These are phyloP conservation scores for Trichaptum fuscoviolaceum DNA, from an alignment of 768 basidiomycete species.

Conservation along the genomic window DNA sequence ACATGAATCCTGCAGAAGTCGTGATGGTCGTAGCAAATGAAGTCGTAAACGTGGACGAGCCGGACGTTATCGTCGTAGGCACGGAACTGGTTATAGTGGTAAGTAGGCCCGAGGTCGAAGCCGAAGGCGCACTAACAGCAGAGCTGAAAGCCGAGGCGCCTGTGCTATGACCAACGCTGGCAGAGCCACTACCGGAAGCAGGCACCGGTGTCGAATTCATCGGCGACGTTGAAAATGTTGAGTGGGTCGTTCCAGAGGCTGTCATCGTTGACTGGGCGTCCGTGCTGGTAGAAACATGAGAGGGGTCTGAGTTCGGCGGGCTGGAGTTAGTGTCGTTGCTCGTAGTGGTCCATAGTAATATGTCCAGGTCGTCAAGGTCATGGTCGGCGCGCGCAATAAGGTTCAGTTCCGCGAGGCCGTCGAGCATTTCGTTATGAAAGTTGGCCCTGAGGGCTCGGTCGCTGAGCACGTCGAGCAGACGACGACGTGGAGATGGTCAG, in stretches of 20 bases:
- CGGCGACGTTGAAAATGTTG: constrained; percentile 1
- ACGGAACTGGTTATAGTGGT: background rate
- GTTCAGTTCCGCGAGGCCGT: background rate
- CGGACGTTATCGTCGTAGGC: constrained; percentile 2
- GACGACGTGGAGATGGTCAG: background rate
- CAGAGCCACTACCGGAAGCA: background rate
- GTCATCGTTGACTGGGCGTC: background rate
- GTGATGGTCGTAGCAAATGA: constrained; percentile 32
- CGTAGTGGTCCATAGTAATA: background rate
- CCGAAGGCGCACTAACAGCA: background rate
- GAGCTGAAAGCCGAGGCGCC: background rate
- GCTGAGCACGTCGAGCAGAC: background rate
- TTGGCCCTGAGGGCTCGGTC: background rate
- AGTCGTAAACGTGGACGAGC: constrained; percentile 20
- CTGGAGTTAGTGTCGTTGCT: background rate
- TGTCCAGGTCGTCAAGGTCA: background rate
- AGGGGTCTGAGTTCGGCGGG: background rate
- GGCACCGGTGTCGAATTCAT: background rate
- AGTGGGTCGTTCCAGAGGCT: background rate
- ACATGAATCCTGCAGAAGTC: constrained; percentile 13
- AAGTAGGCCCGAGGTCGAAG: background rate
- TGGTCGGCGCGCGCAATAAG: constrained; percentile 1
- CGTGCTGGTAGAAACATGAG: background rate
- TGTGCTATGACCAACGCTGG: background rate
- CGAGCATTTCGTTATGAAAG: background rate